Evolutionary conservation across 2,329 filamentous ascomycete species (phyloP), one percentile per base, ranked within the genome.

Genomic region (Aschersonia sp.): DNA sequence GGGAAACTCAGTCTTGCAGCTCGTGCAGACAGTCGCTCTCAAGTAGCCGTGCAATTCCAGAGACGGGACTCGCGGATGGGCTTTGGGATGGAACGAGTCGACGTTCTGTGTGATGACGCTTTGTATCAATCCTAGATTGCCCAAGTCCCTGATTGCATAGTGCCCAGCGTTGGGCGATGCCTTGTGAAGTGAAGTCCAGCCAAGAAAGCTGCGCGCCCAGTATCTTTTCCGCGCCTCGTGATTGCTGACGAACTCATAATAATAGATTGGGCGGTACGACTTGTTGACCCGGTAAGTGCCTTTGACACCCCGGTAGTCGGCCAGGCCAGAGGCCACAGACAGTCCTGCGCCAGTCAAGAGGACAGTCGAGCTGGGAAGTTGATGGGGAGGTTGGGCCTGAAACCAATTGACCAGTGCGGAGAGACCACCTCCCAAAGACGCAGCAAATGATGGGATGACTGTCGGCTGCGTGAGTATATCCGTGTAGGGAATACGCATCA

Each of bases 211-310:
- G 45, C 92, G 72, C 1, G 92, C 90, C 92, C 92, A 98, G 62
- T 98, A 98, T 51, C 92, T 73, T 65, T 95, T 92, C 53, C 92
- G 73, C 10, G 85, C 81, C 62, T 89, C 86, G 65, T 97, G 90
- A 53, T 71, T 84, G 44, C 74, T 69, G 42, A 87, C 65, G 59
- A 97, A 98, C 62, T 98, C 92, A 62, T 87, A 81, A 63, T 85
- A 89, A 68, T 94, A 98, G 54, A 95, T 94, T 32, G 90, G 92
- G 2, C 85, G 79, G 60, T 94, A 95, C 11, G 78, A 79, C 67
- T 85, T 87, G 68, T 97, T 97, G 58, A 92, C 74, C 42, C 87
- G 83, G 62, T 98, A 98, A 7, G 90, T 97, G 51, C 92, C 92
- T 54, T 89, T 85, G 45, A 77, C 73, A 22, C 92, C 92, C 48